These are phyloP conservation scores for Colletotrichum godetiae DNA, from an alignment of 2,329 filamentous ascomycete genomes.

Conservation along the genomic window DNA sequence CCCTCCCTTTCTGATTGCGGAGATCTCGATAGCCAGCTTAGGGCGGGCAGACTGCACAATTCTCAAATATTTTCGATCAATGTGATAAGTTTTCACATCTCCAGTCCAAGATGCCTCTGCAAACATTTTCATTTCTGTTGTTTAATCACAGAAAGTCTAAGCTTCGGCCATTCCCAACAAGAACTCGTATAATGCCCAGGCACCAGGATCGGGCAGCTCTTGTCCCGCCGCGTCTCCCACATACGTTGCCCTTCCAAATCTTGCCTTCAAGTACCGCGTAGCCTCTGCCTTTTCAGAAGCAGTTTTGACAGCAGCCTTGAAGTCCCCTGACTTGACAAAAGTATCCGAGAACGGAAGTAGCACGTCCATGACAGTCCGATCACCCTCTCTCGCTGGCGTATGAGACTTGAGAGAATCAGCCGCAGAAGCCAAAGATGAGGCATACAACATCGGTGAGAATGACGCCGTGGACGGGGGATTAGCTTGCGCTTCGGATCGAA, in stretches of 20 bases:
- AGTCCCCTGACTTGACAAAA: slow-evolving; percentile 34
- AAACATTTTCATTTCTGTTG: neutral
- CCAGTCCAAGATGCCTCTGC: too few species aligned
- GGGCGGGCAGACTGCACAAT: too few species aligned
- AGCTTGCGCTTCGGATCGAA: slow-evolving; percentile 25
- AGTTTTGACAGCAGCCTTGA: slow-evolving; percentile 51
- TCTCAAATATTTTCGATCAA: too few species aligned
- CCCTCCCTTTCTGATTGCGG: too few species aligned
- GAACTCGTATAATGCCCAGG: slow-evolving; percentile 46
- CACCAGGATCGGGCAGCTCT: slow-evolving; percentile 44
- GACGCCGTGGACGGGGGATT: neutral
- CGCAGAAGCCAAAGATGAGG: slow-evolving; percentile 38
- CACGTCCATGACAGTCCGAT: slow-evolving; percentile 41
- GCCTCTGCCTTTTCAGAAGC: slow-evolving; percentile 44
- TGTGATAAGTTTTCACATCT: too few species aligned
- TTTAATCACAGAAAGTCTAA: neutral
- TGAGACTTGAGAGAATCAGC: slow-evolving; percentile 40
- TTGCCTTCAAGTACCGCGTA: slow-evolving; percentile 41
- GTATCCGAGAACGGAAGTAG: slow-evolving; percentile 37
- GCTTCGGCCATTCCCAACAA: slow-evolving; percentile 21
- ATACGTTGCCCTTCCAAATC: slow-evolving; percentile 44
- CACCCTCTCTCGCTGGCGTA: slow-evolving; percentile 42
- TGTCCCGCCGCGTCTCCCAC: slow-evolving; percentile 43
- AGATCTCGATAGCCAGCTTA: too few species aligned
- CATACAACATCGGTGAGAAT: slow-evolving; percentile 34